Evolutionary conservation across 495 filamentous ascomycete species (phyloP), one percentile per base, ranked within the genome.

Genomic region (Diplogelasinospora grovesii): DNA sequence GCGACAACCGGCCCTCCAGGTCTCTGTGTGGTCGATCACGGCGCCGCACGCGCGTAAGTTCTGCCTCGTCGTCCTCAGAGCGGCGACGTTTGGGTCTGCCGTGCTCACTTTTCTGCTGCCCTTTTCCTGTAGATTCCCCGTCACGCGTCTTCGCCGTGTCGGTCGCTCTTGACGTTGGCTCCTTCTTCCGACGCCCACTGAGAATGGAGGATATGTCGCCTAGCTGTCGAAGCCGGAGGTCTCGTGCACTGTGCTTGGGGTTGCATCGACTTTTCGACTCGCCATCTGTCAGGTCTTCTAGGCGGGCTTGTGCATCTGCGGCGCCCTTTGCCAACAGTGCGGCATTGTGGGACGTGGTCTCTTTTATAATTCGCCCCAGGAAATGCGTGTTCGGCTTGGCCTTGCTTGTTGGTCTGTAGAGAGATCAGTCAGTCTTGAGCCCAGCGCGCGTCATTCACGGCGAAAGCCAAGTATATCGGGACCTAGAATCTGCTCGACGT

Each of bases 371-470:
- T 48, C 92, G 85, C 19, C 81, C 78, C 9, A 98, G 68, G 50
- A 97, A 97, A 29, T 85, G 71, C 0, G 84, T 95, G 51, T 98
- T 97, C 10, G 90, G 86, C 52, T 88, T 95, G 3, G 86, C 86
- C 37, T 87, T 85, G 52, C 76, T 76, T 19, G 70, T 59, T 15
- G 79, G 66, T 34, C 70, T 73, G 38, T 34, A 22, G 21, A 25
- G 15, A 19, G 22, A 8, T 18, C 13, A 16, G 39, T 53, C 39
- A 50, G 28, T 45, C 32, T 13, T 14, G 33, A 31, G 26, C 14
- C 28, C 13, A 21, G 32, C 19, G 9, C 21, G 22, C 9, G 15
- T 8, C 11, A 21, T 30, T 15, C 42, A 13, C 16, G 22, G 20
- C 45, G 29, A 30, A 19, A 27, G 27, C 13, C 13, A 16, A 22